Evolutionary conservation across 148 eudicot genomes (phyloP).

Genomic region (Rhododendron simsii): DNA sequence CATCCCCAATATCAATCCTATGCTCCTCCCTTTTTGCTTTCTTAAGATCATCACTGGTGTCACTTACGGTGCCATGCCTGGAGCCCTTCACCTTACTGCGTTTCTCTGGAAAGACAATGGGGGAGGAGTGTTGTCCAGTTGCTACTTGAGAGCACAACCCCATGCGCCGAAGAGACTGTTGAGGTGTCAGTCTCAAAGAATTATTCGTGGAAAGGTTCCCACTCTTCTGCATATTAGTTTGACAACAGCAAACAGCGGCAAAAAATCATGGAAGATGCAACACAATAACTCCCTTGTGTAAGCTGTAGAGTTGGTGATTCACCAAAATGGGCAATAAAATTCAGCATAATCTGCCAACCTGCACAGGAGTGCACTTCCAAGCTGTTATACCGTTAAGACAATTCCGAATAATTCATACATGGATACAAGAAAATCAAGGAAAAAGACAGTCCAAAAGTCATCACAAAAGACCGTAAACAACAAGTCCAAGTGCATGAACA

Average conservation of each 20-base stretch:
- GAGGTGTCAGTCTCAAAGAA: constrained; percentile 64
- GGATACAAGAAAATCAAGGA: background rate
- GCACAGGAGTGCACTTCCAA: background rate
- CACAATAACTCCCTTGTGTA: constrained; percentile 6
- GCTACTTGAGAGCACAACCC: constrained; percentile 81
- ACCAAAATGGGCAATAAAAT: background rate
- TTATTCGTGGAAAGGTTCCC: constrained; percentile 62
- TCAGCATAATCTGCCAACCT: background rate
- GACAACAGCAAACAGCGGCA: constrained; percentile 8
- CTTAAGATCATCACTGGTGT: constrained; percentile 49
- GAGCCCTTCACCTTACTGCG: constrained; percentile 69
- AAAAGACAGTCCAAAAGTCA: background rate
- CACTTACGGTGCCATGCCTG: constrained; percentile 29
- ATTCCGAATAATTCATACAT: background rate
- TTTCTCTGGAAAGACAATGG: constrained; percentile 96
- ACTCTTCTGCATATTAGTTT: constrained; percentile 65
- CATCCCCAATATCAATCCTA: constrained; percentile 90
- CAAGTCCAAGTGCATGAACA: background rate
- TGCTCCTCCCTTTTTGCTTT: constrained; percentile 72
- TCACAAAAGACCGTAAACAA: background rate
- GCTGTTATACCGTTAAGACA: background rate
- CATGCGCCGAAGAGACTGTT: constrained; percentile 78
- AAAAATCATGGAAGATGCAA: constrained; percentile 7
- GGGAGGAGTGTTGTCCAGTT: constrained; percentile 85
- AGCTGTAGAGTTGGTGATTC: constrained; percentile 6